Evolutionary conservation across 1,139 yeast species (phyloP), one percentile per base, ranked within the genome.

Genomic region (Petasospora rhodanensis): DNA sequence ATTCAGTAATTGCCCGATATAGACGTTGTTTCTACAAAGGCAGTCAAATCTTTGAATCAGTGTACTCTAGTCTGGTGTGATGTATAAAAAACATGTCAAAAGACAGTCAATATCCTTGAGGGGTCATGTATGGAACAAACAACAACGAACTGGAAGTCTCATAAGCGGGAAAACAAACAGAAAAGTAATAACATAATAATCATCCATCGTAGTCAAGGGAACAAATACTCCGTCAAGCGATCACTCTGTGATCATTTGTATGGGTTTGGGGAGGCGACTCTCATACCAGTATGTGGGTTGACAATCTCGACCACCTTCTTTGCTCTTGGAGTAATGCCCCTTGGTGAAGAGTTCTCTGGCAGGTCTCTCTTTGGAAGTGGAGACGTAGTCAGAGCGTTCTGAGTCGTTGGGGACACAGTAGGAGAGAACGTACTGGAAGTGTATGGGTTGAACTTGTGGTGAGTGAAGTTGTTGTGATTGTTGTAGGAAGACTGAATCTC

Each of bases 251-350:
- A 15, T 40, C 35, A 47, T 34, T 44, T 54, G 28, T 46, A 47
- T 17, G 69, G 68, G 14, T 41, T 41, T 14, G 84, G 79, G 16
- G 83, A 75, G 5, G 68, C 68, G 19, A 81, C 74, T 51, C 80
- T 68, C 62, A 78, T 56, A 30, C 86, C 86, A 5, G 93, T 82
- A 34, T 72, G 75, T 7, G 94, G 94, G 55, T 83, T 80, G 41
- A 84, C 79, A 46, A 83, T 83, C 53, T 82, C 91, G 52, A 84
- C 59, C 6, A 79, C 76, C 47, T 76, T 76, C 54, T 71, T 74
- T 24, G 70, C 67, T 45, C 83, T 62, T 19, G 81, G 81, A 5
- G 83, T 73, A 35, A 46, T 33, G 11, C 33, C 43, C 28, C 45
- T 38, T 23, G 49, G 51, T 14, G 43, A 34, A 4, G 32, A 31